These are phyloP conservation scores for Agapanthus africanus DNA, from an alignment of 106 monocot species.

Conservation along the genomic window DNA sequence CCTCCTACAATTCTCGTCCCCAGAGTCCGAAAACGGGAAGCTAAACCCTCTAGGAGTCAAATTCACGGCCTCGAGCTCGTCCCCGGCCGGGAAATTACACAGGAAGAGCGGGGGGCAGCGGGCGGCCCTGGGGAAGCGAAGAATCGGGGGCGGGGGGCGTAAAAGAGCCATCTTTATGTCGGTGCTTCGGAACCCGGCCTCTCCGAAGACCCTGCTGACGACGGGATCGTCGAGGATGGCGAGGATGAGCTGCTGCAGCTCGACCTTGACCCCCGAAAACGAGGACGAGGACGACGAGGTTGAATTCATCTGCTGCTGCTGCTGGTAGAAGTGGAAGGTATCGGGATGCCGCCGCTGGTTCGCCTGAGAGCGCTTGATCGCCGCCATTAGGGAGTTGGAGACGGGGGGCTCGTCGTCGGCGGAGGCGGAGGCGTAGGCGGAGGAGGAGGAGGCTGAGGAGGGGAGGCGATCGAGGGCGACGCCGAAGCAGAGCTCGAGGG, in stretches of 20 bases:
- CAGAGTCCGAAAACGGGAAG: constrained; percentile 15
- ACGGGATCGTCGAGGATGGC: constrained; percentile 68
- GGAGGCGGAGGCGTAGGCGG: neutral
- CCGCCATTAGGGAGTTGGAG: constrained; percentile 97
- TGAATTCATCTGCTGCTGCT: constrained; percentile 17
- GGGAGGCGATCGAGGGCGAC: constrained; percentile 86
- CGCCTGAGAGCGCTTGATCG: constrained; percentile 96
- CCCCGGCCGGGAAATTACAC: constrained; percentile 32
- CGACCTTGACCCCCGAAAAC: constrained; percentile 52
- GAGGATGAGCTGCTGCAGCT: constrained; percentile 62
- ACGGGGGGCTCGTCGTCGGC: constrained; percentile 48
- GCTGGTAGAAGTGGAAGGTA: constrained; percentile 81
- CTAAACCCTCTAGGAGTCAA: neutral
- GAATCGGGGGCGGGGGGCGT: constrained; percentile 44
- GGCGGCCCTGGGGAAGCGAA: constrained; percentile 39
- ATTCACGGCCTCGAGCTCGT: constrained; percentile 13
- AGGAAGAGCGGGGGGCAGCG: constrained; percentile 50
- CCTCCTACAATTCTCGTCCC: constrained; percentile 39
- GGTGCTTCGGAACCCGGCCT: constrained; percentile 58
- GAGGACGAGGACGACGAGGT: constrained; percentile 17
- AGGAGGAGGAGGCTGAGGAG: constrained; percentile 17
- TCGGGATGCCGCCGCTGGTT: constrained; percentile 89
- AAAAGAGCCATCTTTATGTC: constrained; percentile 59
- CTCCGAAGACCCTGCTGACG: constrained; percentile 59
- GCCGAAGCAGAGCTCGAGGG: constrained; percentile 79